Evolutionary conservation across 768 basidiomycete genomes (phyloP), one percentile per base, ranked within the genome.

Genomic region (Lentinus brumalis): DNA sequence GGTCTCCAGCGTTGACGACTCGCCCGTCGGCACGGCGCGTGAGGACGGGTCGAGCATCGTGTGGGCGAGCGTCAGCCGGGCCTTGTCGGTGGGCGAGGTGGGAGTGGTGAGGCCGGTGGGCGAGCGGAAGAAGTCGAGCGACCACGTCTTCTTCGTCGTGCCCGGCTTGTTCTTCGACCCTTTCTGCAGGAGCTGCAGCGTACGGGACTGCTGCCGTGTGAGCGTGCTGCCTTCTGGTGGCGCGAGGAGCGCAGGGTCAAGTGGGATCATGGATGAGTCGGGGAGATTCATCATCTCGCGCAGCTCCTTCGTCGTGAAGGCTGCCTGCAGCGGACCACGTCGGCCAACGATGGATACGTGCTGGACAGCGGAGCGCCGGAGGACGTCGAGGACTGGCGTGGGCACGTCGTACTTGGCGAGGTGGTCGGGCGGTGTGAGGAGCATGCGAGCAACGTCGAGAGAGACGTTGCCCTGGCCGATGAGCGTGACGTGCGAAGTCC

Each of bases 391-490:
- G 0, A 95, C 94, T 9, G 79, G 73, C 53, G 81, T 71, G 0
- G 96, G 94, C 18, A 98, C 81, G 72, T 98, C 96, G 59, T 91
- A 92, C 68, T 80, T 77, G 29, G 76, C 74, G 47, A 98, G 83
- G 2, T 78, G 74, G 16, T 82, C 77, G 0, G 88, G 81, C 2
- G 84, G 76, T 12, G 89, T 90, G 61, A 99, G 84, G 6, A 98
- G 83, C 70, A 98, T 93, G 5, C 96, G 84, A 1, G 95, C 94
- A 30, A 96, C 80, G 68, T 99, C 96, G 38, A 99, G 79, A 8
- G 95, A 89, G 57, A 99, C 96, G 66, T 98, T 98, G 11, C 96
- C 96, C 63, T 94, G 92, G 0, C 97, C 96, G 46, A 98, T 88
- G 56, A 99, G 76, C 1, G 92, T 86, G 31, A 96, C 86, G 66